Evolutionary conservation across 805 yeast genomes (phyloP).

Genomic region (Kuraishia cidri): DNA sequence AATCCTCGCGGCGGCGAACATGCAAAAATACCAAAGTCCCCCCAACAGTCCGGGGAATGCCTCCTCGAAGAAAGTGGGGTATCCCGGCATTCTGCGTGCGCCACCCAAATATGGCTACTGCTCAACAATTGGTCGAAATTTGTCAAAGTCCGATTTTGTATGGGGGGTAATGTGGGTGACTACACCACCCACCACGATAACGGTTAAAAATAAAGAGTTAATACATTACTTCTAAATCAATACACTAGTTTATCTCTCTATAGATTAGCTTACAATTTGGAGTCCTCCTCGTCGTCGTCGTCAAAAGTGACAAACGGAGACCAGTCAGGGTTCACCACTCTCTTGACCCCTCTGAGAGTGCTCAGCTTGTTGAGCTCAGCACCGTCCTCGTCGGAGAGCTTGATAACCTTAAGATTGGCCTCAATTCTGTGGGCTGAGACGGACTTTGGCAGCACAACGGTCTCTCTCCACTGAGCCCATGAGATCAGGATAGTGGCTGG

Average conservation of each 20-base stretch:
- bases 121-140: too few relatives aligned
- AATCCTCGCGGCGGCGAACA: not conserved
- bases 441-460: slow-evolving; percentile 44
- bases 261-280: too few relatives aligned
- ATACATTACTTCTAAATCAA: too few relatives aligned
- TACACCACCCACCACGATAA: too few relatives aligned
- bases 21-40: not conserved
- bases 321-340: slow-evolving; percentile 13
- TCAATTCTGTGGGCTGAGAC: slow-evolving; percentile 32
- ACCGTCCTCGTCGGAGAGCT: slow-evolving; percentile 26
- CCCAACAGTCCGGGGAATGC: too few relatives aligned
- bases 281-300: slow-evolving; percentile 10
- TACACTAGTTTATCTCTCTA: too few relatives aligned
- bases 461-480: slow-evolving; percentile 51
- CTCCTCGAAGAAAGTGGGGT: too few relatives aligned
- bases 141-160: too few relatives aligned
- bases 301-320: slow-evolving; percentile 9
- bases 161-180: too few relatives aligned
- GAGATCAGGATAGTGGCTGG: slow-evolving; percentile 47
- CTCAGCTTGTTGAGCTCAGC: slow-evolving; percentile 21
- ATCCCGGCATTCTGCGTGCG: too few relatives aligned
- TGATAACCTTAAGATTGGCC: slow-evolving; percentile 24
- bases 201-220: too few relatives aligned
- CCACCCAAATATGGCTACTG: too few relatives aligned
- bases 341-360: slow-evolving; percentile 17